phyloP scores from a whole-genome alignment of 2,329 filamentous ascomycete genomes.

The Dendrostoma leiphaemia region DNA sequence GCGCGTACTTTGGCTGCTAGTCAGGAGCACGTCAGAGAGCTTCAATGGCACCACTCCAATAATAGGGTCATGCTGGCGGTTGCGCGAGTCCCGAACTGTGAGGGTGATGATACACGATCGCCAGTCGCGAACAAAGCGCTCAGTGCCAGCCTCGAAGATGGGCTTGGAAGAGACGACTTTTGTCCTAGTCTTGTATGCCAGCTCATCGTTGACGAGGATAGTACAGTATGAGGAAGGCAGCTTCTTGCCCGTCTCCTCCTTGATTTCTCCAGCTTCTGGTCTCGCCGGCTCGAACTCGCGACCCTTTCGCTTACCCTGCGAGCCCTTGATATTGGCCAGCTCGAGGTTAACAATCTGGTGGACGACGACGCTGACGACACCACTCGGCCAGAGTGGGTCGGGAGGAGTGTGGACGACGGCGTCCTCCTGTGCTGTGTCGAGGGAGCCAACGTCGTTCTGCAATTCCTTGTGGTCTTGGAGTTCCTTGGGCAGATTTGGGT shows the following conservation, averaged over 20 bases:
- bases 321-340: slow-evolving; percentile 87
- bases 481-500: slow-evolving; percentile 70
- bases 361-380: slow-evolving; percentile 79
- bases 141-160: slow-evolving; percentile 95
- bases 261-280: slow-evolving; percentile 75
- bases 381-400: slow-evolving; percentile 94
- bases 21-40: slow-evolving; percentile 83
- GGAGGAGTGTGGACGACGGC: slow-evolving; percentile 87
- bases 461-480: slow-evolving; percentile 73
- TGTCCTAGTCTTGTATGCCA: slow-evolving; percentile 87
- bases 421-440: slow-evolving; percentile 74
- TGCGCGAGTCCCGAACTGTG: slow-evolving; percentile 82
- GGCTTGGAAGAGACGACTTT: slow-evolving; percentile 94
- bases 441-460: slow-evolving; percentile 81
- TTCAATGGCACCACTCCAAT: slow-evolving; percentile 89
- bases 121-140: slow-evolving; percentile 93
- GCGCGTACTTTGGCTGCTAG: slow-evolving; percentile 77
- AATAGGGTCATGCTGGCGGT: slow-evolving; percentile 91
- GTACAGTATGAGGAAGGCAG: slow-evolving; percentile 93
- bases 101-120: slow-evolving; percentile 81
- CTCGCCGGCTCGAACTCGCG: slow-evolving; percentile 88
- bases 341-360: slow-evolving; percentile 96
- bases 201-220: slow-evolving; percentile 82
- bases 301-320: slow-evolving; percentile 75
- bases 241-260: slow-evolving; percentile 75